Base-by-base conservation (phyloP, 2,329 filamentous ascomycete genomes). In the Diaporthe aspalathi region DNA sequence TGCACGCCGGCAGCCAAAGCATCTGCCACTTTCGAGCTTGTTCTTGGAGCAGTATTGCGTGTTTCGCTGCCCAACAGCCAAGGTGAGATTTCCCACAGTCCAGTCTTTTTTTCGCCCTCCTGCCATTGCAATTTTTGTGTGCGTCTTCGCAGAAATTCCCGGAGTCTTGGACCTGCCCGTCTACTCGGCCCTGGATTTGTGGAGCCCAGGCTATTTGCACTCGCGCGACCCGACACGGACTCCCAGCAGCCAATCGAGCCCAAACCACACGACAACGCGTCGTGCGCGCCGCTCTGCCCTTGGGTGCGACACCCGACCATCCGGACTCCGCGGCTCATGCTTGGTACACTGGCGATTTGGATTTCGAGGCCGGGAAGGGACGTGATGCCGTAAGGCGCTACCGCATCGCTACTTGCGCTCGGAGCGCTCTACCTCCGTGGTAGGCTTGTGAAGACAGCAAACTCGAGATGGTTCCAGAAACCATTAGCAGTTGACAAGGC, bases 71-170 rank as follows among this genome's bases (percentile, higher is more conserved):
- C 49, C 27, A 29, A 17, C 22, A 50, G 63, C 27, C 40, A 73
- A 73, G 63, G 71, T 73, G 45, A 71, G 71, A 67, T 12, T 63
- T 65, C 32, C 17, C 11, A n/a, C 43, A 50, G n/a, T 50, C n/a
- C 56, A 17, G 22, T 68, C 49, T n/a, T 56, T 11, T 35, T 68
- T 49, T 12, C 49, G 17, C 14, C 16, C 35, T 56, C 62, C 53
- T 52, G 57, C 52, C 52, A 17, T 12, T 67, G 45, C 53, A 43
- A 45, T 60, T 53, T 50, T 9, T 67, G 68, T 35, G 68, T 69
- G 68, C 68, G 71, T 69, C 71, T 69, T 73, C 56, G 29, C 57
- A 66, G 66, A 71, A 71, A 53, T 69, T 60, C 66, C 71, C 52
- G 71, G 69, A 71, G 38, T 62, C 54, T 54, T 62, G 63, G 65